Evolutionary conservation across 2,329 filamentous ascomycete species (phyloP).

Genomic region (Didymella keratinophila): DNA sequence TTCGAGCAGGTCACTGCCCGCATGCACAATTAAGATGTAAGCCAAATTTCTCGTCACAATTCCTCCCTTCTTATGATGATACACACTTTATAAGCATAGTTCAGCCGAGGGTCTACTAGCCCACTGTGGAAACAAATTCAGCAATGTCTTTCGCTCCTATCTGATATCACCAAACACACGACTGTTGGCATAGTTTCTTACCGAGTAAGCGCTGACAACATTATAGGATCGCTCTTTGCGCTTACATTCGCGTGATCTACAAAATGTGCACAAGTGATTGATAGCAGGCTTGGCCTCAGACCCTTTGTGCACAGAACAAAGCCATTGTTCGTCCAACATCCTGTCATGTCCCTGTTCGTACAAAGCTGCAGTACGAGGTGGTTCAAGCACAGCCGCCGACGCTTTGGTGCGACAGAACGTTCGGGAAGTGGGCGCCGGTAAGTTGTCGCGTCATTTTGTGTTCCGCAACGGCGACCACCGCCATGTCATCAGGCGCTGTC

Average conservation of each 20-base stretch:
- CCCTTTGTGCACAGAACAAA: slow-evolving; percentile 12
- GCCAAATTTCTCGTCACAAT: slow-evolving; percentile 23
- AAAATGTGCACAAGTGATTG: background rate
- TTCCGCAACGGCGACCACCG: background rate
- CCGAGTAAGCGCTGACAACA: slow-evolving; percentile 16
- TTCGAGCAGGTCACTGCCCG: background rate
- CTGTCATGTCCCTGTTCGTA: slow-evolving; percentile 4
- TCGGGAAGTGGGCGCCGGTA: slow-evolving; percentile 13
- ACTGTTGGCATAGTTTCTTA: background rate
- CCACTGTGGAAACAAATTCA: slow-evolving; percentile 51
- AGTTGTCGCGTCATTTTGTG: slow-evolving; percentile 4
- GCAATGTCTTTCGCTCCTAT: slow-evolving; percentile 56
- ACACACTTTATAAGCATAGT: slow-evolving; percentile 53
- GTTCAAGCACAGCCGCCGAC: slow-evolving; percentile 24
- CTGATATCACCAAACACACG: slow-evolving; percentile 35
- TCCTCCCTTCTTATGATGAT: slow-evolving; percentile 47
- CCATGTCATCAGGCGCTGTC: slow-evolving; percentile 1
- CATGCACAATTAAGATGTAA: slow-evolving; percentile 29
- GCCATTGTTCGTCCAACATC: slow-evolving; percentile 21
- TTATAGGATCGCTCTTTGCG: background rate
- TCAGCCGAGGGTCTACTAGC: slow-evolving; percentile 51
- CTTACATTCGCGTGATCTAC: background rate
- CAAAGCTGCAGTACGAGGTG: slow-evolving; percentile 17
- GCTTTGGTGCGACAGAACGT: slow-evolving; percentile 24
- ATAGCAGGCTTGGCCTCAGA: slow-evolving; percentile 2